Conservation (phyloP, 2,329 filamentous ascomycete genomes). For the Monilinia laxa region DNA sequence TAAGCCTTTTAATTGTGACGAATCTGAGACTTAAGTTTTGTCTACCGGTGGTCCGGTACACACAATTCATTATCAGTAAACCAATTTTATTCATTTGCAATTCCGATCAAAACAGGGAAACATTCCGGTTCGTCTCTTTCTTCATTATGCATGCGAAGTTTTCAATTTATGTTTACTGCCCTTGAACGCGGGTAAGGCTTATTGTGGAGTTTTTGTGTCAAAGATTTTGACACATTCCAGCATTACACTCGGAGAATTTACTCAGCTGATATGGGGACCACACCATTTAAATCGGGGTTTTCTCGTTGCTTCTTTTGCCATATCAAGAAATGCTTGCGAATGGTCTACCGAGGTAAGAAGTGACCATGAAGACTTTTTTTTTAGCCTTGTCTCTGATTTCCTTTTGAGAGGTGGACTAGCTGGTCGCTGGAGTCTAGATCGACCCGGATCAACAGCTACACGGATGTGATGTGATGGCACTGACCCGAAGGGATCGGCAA, state of each 20-base stretch:
- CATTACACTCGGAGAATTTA: not conserved
- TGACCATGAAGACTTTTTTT: not conserved
- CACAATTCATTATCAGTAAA: not conserved
- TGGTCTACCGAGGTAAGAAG: not conserved
- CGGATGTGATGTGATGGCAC: not conserved
- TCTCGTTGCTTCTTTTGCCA: not conserved
- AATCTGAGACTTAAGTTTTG: not conserved
- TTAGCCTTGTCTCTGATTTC: not conserved
- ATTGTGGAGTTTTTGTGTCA: not conserved
- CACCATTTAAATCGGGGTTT: conserved; percentile 9
- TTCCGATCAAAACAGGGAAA: not conserved
- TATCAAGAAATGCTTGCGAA: not conserved
- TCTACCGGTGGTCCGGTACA: not conserved
- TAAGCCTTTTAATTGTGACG: not conserved
- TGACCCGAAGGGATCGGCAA: not conserved
- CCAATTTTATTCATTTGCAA: not conserved
- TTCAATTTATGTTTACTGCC: not conserved
- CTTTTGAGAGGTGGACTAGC: not conserved
- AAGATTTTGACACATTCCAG: not conserved
- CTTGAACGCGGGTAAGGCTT: not conserved
- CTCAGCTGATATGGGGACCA: not conserved
- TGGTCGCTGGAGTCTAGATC: not conserved
- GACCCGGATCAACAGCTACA: not conserved
- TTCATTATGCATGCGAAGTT: not conserved
- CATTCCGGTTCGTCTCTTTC: not conserved